phyloP scores from a whole-genome alignment of 352 stramenopile species.

The Globisporangium alternatum region DNA sequence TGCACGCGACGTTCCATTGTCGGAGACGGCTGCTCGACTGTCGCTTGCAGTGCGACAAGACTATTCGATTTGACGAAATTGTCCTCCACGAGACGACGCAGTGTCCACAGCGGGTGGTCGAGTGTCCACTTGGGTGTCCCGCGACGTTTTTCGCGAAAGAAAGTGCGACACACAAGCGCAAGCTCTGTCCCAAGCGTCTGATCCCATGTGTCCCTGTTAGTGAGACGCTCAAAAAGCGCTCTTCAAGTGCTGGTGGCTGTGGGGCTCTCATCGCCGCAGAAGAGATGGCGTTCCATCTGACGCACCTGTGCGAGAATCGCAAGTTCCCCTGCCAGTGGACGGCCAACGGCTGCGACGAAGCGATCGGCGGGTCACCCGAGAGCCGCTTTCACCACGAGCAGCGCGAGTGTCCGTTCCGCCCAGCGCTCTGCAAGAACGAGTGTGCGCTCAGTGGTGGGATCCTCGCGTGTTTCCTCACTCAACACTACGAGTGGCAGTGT shows the following conservation, averaged over 20 bases:
- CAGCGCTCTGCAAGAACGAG: slow-evolving; percentile 44
- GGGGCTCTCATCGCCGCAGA: slow-evolving; percentile 40
- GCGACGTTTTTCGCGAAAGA: slow-evolving; percentile 43
- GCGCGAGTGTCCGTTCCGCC: slow-evolving; percentile 51
- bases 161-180: slow-evolving; percentile 30
- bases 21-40: slow-evolving; percentile 51
- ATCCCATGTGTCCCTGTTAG: slow-evolving; percentile 28
- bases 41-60: slow-evolving; percentile 42
- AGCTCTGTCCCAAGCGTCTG: slow-evolving; percentile 52
- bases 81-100: slow-evolving; percentile 46
- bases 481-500: slow-evolving; percentile 77
- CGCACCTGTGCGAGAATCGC: slow-evolving; percentile 43
- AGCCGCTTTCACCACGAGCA: slow-evolving; percentile 55
- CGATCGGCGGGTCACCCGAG: slow-evolving; percentile 35
- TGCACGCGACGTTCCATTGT: slow-evolving; percentile 53
- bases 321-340: slow-evolving; percentile 52
- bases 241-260: slow-evolving; percentile 30
- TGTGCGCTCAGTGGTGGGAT: slow-evolving; percentile 43
- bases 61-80: slow-evolving; percentile 41
- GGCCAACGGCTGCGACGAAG: slow-evolving; percentile 38
- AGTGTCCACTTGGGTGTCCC: slow-evolving; percentile 37
- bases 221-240: slow-evolving; percentile 13
- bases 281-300: slow-evolving; percentile 60
- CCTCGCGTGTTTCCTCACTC: slow-evolving; percentile 39
- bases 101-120: slow-evolving; percentile 45